These are phyloP conservation scores for Rutidosis leptorrhynchoides DNA, from an alignment of 129 eudicot species.

Conservation along the genomic window DNA sequence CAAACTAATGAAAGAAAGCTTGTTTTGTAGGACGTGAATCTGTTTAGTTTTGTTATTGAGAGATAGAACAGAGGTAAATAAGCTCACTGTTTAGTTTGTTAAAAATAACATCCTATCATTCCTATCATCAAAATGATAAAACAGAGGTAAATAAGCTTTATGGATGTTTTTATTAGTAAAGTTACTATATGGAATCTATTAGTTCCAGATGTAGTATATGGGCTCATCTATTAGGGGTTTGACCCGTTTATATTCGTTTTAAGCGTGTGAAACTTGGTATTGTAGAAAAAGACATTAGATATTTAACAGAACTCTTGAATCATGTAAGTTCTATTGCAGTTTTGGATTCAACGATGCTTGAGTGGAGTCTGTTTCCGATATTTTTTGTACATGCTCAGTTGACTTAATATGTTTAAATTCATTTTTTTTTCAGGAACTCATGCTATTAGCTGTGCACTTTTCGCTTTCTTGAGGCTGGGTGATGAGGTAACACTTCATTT, in stretches of 20 bases:
- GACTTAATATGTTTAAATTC: no score
- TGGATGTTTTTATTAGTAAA: not conserved
- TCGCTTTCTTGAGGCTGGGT: no score
- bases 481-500: no score
- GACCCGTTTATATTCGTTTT: not conserved
- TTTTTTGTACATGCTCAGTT: not conserved
- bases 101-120: not conserved
- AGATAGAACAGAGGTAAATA: no score
- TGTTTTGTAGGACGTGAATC: not conserved
- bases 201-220: not conserved
- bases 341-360: conserved; percentile 7
- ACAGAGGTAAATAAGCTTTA: not conserved
- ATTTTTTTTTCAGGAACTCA: no score
- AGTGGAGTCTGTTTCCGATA: conserved; percentile 15
- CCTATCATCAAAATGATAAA: not conserved
- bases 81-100: not conserved
- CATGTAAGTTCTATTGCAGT: not conserved
- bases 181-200: not conserved
- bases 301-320: not conserved
- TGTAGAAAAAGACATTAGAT: not conserved
- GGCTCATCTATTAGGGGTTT: not conserved
- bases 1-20: not conserved
- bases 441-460: no score
- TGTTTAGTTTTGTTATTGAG: not conserved
- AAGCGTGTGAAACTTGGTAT: not conserved